Base-by-base conservation (phyloP, 2,329 filamentous ascomycete genomes). In the Meredithiella fracta region DNA sequence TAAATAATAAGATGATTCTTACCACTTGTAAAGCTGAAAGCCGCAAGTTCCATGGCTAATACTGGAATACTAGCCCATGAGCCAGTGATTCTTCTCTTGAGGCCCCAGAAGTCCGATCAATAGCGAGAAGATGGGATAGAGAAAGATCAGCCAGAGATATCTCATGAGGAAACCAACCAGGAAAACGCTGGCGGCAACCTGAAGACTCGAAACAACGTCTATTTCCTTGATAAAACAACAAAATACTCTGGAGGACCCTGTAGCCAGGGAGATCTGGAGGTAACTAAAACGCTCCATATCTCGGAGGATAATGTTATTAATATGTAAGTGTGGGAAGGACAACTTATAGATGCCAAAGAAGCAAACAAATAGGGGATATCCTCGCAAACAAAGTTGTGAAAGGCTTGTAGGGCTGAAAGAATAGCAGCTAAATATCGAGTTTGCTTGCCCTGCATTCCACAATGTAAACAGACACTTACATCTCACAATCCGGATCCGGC, bases 91-190 rank as follows among this genome's bases (percentile, higher is more conserved):
- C 17, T 65, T 67, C 1, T 62, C 59, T 6, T 40, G n/a, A 0
- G 73, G 73, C 44, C 69, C 68, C 1, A 76, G 76, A 4, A 79
- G 64, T 52, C 68, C 66, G 15, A 71, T 67, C 56, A 78, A 65
- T 1, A 74, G 73, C 20, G 76, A 79, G 60, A 76, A 67, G 60
- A 70, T 69, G 15, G 75, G 75, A 61, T 73, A 78, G 31, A 78
- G 63, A 42, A 76, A 64, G 22, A 73, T 62, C 1, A 60, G 61
- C 68, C 70, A 78, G n/a, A 70, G 14, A 15, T 47, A 63, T 64
- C 67, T 74, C 2, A 61, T 37, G 7, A 68, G 34, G 20, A 67
- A 58, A 59, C 71, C 67, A 2, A 67, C 51, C 2, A 65, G 4
- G 67, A 68, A 76, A 3, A 29, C 37, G 8, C 34, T 34, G 8